Evolutionary conservation across 805 yeast genomes (phyloP).

Genomic region (Yueomyces sinensis): DNA sequence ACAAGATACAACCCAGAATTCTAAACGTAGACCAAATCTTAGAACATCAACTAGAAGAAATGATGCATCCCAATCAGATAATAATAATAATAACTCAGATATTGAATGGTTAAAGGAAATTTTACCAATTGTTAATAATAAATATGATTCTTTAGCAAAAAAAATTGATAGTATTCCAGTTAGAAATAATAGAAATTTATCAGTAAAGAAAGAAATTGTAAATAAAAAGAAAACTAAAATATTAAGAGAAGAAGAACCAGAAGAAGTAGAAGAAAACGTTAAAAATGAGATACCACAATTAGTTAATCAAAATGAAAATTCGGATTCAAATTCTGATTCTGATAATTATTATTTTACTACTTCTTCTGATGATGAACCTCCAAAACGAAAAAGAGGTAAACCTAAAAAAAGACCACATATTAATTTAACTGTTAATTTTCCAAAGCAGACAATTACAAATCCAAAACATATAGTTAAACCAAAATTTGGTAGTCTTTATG

Average conservation of each 20-base stretch:
- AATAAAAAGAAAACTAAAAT: neutral
- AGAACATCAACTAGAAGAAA: slow-evolving; percentile 2
- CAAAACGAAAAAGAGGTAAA: slow-evolving; percentile 4
- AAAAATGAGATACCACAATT: neutral
- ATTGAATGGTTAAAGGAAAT: slow-evolving; percentile 5
- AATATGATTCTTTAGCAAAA: slow-evolving; percentile 3
- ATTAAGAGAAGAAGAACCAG: neutral
- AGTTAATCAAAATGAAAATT: neutral
- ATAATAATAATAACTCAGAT: neutral
- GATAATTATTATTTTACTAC: slow-evolving; percentile 19
- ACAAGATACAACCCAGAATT: slow-evolving; percentile 21
- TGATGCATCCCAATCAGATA: neutral
- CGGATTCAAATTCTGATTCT: slow-evolving; percentile 1
- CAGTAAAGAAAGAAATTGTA: neutral
- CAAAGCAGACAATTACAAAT: slow-evolving; percentile 40
- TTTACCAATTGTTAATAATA: slow-evolving; percentile 8
- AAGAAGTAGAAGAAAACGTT: neutral
- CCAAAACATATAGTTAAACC: slow-evolving; percentile 45
- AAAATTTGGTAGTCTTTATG: slow-evolving; percentile 27
- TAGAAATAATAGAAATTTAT: neutral
- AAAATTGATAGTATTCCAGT: neutral
- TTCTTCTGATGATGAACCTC: slow-evolving; percentile 11
- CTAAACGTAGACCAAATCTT: slow-evolving; percentile 7
- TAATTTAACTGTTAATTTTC: slow-evolving; percentile 25
- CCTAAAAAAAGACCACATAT: slow-evolving; percentile 17